Percentiles rank a stretch among this genome's conserved stretches.
These are phyloP conservation scores for Hyphopichia buzzinii DNA, from an alignment of 1,139 yeast species.

Conservation along the genomic window DNA sequence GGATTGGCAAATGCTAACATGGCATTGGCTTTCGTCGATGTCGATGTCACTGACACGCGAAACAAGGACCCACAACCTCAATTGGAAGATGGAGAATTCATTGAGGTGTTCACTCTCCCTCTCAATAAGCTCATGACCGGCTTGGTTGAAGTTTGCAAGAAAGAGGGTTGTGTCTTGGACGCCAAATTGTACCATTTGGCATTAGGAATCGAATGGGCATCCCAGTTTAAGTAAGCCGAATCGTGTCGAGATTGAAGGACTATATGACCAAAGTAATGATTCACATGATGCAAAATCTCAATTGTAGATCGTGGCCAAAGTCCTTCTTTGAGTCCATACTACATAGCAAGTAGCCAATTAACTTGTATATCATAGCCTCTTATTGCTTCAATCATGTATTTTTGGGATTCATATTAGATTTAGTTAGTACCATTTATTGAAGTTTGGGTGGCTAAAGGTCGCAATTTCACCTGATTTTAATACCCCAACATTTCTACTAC, in stretches of 20 bases:
- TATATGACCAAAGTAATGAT: no score
- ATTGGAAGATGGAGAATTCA: conserved; percentile 86
- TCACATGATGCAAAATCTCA: no score
- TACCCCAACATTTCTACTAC: background rate
- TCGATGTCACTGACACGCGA: conserved; percentile 64
- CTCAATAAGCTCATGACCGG: conserved; percentile 54
- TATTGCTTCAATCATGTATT: no score
- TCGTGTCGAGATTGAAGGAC: no score
- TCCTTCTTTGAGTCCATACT: no score
- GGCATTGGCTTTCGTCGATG: conserved; percentile 72
- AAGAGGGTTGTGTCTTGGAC: conserved; percentile 74
- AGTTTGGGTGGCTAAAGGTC: no score
- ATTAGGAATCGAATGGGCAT: conserved; percentile 48
- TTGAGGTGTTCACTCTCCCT: conserved; percentile 75
- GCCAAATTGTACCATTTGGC: conserved; percentile 87
- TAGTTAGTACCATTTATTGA: no score
- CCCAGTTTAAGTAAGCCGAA: background rate
- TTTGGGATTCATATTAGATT: no score
- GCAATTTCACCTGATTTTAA: no score
- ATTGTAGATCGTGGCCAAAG: no score
- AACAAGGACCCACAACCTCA: conserved; percentile 70
- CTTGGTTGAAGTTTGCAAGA: conserved; percentile 45
- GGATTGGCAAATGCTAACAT: conserved; percentile 91
- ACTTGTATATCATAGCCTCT: no score
- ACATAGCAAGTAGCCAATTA: no score